Conservation (phyloP, 371 early-diverging fungal species). For the Coemansia sp. region DNA sequence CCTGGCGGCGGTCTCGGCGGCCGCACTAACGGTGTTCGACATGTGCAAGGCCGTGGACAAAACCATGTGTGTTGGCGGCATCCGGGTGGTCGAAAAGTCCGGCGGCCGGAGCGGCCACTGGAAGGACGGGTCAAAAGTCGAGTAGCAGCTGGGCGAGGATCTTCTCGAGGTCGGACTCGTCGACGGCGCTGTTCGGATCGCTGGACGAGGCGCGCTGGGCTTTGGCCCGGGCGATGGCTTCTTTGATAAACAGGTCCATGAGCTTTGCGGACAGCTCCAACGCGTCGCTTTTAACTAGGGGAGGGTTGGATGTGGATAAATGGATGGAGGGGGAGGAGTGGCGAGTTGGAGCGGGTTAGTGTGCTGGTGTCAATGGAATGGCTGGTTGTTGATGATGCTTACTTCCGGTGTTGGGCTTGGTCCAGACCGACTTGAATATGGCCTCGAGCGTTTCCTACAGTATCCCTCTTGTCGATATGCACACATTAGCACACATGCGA, state of each 20-base stretch:
- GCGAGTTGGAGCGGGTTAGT: too few relatives aligned
- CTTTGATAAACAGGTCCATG: conserved; percentile 35
- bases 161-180: conserved; percentile 47
- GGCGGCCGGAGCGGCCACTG: conserved; percentile 50
- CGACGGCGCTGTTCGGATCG: conserved; percentile 14
- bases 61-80: conserved; percentile 34
- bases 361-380: too few relatives aligned
- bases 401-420: conserved; percentile 38
- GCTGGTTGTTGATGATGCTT: conserved; percentile 5
- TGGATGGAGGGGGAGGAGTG: neutral
- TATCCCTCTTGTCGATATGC: too few relatives aligned
- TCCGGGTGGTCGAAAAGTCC: conserved; percentile 40
- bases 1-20: conserved; percentile 76
- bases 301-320: neutral
- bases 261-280: conserved; percentile 32
- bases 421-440: conserved; percentile 44
- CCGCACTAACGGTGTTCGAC: conserved; percentile 75
- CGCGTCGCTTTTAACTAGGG: conserved; percentile 38
- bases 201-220: conserved; percentile 22
- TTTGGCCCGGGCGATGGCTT: conserved; percentile 41
- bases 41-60: conserved; percentile 67
- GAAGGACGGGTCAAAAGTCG: conserved; percentile 24
- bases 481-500: too few relatives aligned
- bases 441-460: conserved; percentile 42
- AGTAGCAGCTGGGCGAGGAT: conserved; percentile 47